These are phyloP conservation scores for Colletotrichum filicis DNA, from an alignment of 2,329 filamentous ascomycete species.

Conservation along the genomic window DNA sequence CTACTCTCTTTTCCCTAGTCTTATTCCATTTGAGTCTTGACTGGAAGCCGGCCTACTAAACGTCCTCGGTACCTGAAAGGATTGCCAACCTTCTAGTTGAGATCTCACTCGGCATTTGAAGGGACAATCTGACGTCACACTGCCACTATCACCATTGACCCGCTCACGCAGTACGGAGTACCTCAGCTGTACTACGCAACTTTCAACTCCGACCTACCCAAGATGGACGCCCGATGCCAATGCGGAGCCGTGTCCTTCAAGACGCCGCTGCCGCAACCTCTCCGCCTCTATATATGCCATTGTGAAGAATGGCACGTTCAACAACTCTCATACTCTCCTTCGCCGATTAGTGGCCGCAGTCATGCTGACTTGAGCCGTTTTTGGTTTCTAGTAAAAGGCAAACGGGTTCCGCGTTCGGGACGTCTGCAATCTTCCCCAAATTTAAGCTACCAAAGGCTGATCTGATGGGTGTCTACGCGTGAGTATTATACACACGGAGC, in stretches of 20 bases:
- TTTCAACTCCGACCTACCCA: background rate
- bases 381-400: conserved; percentile 60
- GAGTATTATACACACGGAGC: conserved; percentile 40
- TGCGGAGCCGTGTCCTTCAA: conserved; percentile 72
- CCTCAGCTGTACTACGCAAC: background rate
- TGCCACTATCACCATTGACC: background rate
- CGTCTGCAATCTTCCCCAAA: conserved; percentile 76
- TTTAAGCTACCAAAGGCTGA: conserved; percentile 66
- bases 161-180: background rate
- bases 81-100: background rate
- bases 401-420: conserved; percentile 74
- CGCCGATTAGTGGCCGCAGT: background rate
- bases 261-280: conserved; percentile 68
- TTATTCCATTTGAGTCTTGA: background rate
- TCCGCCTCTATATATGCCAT: conserved; percentile 78
- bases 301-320: conserved; percentile 65
- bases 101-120: background rate
- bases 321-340: no score
- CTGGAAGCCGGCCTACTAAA: background rate
- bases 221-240: conserved; percentile 71
- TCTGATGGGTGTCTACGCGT: conserved; percentile 66
- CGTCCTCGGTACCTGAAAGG: background rate
- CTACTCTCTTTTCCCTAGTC: background rate
- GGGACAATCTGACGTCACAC: background rate
- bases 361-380: background rate